Base-by-base conservation (phyloP, 2,329 filamentous ascomycete species). In the Aspergillus candidus region DNA sequence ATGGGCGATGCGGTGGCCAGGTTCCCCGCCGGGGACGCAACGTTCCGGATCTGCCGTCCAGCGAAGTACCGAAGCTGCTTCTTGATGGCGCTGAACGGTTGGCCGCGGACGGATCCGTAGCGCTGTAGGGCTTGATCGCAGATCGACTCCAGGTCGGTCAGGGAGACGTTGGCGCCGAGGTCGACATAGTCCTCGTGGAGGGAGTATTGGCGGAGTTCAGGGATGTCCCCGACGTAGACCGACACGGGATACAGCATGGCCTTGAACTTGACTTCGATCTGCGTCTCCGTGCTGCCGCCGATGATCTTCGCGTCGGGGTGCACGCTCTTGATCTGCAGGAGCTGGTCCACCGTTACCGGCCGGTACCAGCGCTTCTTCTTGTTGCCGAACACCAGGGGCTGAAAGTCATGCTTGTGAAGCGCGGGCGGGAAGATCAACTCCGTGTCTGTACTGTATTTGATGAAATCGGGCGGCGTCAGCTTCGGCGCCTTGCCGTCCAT, bases 261-360 rank as follows among this genome's bases (percentile, higher is more conserved):
- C 71, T 97, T 97, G 78, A 98, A 97, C 68, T 95, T 96, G 70
- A 94, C 86, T 69, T 98, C 93, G 48, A 98, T 97, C 67, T 97
- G 93, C 0, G 91, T 97, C 67, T 98, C 93, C 2, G 90, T 94
- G 63, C 89, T 95, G 49, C 93, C 93, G 39, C 89, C 91, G 49
- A 98, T 95, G 49, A 98, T 82, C 67, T 97, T 98, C 4, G 91
- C 88, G 18, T 83, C 81, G 0, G 91, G 91, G 54, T 88, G 84
- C 0, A 79, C 82, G 56, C 76, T 82, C 72, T 97, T 97, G 70
- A 98, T 95, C 61, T 95, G 85, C 12, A 97, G 76, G 12, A 98
- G 73, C 61, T 98, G 90, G 32, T 88, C 76, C 12, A 97, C 63
- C 0, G 87, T 96, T 29, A 88, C 84, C 0, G 93, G 93, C 12